A percentile compares a stretch with the other conserved stretches of the same genome.
Conservation (phyloP, 2,329 filamentous ascomycete species). For the Talaromyces albobiverticillius region DNA sequence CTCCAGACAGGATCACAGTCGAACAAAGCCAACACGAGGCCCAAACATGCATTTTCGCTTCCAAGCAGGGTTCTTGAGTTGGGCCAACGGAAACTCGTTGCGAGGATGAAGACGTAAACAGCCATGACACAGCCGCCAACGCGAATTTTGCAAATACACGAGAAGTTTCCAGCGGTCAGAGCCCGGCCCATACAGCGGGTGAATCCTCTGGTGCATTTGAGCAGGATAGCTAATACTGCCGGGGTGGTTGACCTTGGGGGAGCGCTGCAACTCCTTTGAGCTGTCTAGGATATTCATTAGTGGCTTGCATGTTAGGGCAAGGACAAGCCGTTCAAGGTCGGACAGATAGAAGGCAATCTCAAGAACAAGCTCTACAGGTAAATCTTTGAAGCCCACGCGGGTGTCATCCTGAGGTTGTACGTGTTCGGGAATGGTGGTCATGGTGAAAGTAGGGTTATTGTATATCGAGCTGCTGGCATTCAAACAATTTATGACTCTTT, state of each 20-base stretch:
- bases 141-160: background rate
- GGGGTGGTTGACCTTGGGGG: background rate
- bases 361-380: background rate
- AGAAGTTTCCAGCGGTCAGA: background rate
- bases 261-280: background rate
- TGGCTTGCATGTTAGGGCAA: constrained; percentile 7
- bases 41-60: background rate
- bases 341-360: constrained; percentile 4
- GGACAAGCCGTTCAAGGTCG: background rate
- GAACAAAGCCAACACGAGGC: background rate
- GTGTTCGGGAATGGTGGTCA: too few species aligned
- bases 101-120: background rate
- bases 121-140: background rate
- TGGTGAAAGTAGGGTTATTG: too few species aligned
- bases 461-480: too few species aligned
- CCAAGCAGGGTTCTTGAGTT: background rate
- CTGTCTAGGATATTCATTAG: background rate
- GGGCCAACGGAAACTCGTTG: background rate
- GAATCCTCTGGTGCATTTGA: too few species aligned
- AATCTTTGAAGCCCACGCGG: background rate
- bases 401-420: too few species aligned
- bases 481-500: too few species aligned
- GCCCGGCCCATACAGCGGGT: background rate
- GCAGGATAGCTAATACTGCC: too few species aligned
- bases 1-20: background rate